Evolutionary conservation across 164 flowering plant genomes (phyloP), one percentile per base, ranked within the genome.

Genomic region (Aristolochia fimbriata): DNA sequence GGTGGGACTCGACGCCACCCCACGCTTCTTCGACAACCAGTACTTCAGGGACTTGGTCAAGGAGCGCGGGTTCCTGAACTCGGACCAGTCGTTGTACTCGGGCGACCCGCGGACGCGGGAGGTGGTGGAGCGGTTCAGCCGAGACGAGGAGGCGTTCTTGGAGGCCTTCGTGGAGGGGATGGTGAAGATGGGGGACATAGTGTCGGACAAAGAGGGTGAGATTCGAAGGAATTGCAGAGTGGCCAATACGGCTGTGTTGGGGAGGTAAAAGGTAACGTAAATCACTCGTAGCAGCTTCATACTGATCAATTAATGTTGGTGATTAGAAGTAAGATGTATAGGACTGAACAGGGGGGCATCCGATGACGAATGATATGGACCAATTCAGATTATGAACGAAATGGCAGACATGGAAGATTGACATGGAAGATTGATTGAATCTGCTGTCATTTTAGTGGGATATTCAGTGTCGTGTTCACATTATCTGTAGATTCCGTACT

Each of bases 111-210:
- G 57, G 62, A 90, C 93, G 0, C 71, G 83, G 30, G 61, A 61
- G 12, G 81, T 63, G 65, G 99, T 93, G 16, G 16, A 16, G 59
- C 16, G 27, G 37, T 93, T 71, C 33, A 80, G 95, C 56, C 30
- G 43, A 1, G 65, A 85, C 51, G 68, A 88, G 51, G 25, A 27
- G 0, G 71, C 57, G 24, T 93, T 93, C 64, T 93, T 83, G 57
- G 47, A 67, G 55, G 94, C 83, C 0, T 93, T 93, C 59, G 88
- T 74, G 6, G 81, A 79, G 47, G 96, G 92, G 41, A 93, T 93
- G 97, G 43, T 88, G 14, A 86, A 85, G 69, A 65, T 88, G 84
- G 99, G 96, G 15, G 95, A 85, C 51, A 64, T 90, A 67, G 86
- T 78, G 41, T 82, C 89, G 0, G 86, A 80, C 4, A 61, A 63